Conservation (phyloP, 306 rosid species). For the Cotoneaster glaucophyllus region DNA sequence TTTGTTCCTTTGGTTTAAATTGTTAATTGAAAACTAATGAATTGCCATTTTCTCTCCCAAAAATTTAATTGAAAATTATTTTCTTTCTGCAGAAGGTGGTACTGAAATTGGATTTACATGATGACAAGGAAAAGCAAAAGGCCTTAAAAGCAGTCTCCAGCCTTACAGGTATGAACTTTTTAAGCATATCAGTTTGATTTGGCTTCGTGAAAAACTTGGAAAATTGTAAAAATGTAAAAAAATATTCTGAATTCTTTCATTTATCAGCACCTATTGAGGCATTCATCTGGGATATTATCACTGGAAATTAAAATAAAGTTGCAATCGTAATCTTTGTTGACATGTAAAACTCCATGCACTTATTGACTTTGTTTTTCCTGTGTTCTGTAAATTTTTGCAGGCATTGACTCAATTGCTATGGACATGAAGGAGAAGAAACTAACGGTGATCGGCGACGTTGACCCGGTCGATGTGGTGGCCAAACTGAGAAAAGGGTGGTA, state of each 20-base stretch:
- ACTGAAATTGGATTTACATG: conserved; percentile 63
- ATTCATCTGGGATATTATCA: not conserved
- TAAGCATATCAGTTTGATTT: not conserved
- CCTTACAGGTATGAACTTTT: conserved; percentile 37
- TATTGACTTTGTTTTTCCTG: not conserved
- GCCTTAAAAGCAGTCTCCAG: conserved; percentile 63
- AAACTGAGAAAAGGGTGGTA: conserved; percentile 65
- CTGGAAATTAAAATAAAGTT: not conserved
- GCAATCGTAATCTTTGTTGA: not conserved
- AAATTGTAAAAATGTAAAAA: not conserved
- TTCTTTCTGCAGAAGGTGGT: conserved; percentile 57
- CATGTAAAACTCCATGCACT: not conserved
- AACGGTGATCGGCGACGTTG: conserved; percentile 58
- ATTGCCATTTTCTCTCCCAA: not conserved
- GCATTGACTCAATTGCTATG: conserved; percentile 73
- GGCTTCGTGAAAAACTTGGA: not conserved
- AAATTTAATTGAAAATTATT: not conserved
- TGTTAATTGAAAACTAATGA: not conserved
- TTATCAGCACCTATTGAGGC: not conserved
- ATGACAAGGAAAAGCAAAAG: conserved; percentile 64
- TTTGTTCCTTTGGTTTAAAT: not conserved
- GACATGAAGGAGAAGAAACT: conserved; percentile 83
- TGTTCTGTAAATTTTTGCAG: conserved; percentile 27
- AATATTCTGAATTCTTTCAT: too few relatives aligned
- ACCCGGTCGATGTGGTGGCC: conserved; percentile 50